phyloP scores from a whole-genome alignment of 75 land plant genomes.

The Cupressus sempervirens region DNA sequence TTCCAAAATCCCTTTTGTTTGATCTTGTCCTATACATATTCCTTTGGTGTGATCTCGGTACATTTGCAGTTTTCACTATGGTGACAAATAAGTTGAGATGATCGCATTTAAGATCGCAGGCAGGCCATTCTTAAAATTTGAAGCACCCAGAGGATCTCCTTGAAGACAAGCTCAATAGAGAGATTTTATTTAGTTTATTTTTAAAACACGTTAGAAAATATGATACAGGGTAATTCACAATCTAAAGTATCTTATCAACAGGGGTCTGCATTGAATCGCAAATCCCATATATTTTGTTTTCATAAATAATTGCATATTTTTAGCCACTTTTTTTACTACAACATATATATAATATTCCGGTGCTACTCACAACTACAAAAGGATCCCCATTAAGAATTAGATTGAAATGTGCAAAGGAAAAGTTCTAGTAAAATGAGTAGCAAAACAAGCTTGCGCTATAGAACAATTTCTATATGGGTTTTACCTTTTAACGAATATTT shows the following conservation, averaged over 20 bases:
- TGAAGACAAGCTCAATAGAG: background rate
- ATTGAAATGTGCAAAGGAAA: background rate
- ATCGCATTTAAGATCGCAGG: no score
- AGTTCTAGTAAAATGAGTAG: background rate
- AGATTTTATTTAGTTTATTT: no score
- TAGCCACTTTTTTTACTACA: background rate
- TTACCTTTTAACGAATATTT: background rate
- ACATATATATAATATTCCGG: background rate
- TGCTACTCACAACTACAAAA: background rate
- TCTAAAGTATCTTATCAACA: no score
- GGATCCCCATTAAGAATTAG: background rate
- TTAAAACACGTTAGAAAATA: background rate
- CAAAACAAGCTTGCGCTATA: background rate
- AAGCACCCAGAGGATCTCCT: background rate
- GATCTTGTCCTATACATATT: no score
- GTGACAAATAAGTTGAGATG: background rate
- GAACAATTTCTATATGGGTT: background rate
- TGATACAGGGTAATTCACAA: background rate
- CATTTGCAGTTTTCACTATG: background rate
- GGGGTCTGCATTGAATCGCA: background rate
- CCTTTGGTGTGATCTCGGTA: background rate
- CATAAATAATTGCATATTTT: no score
- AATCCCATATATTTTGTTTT: background rate
- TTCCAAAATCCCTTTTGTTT: background rate
- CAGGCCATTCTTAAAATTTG: no score